Percentiles rank a stretch among this genome's conserved stretches.
Conservation (phyloP, 345 rosid genomes). For the Hypericum androsaemum region DNA sequence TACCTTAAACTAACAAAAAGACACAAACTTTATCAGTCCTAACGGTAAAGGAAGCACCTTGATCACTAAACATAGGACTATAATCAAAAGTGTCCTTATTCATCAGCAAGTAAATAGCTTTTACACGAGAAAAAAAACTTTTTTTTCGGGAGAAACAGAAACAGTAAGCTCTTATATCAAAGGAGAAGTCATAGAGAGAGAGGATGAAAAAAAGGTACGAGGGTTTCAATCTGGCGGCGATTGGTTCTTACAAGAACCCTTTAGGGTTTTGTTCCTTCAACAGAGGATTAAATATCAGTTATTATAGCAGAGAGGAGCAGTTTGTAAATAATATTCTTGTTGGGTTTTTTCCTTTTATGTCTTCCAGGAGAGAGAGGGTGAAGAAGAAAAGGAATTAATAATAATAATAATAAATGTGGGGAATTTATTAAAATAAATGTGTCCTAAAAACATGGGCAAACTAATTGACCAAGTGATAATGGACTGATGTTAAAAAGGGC, state of each 20-base stretch:
- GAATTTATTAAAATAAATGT: not conserved
- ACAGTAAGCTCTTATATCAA: too few relatives aligned
- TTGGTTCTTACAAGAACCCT: constrained; percentile 69
- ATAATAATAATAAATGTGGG: too few relatives aligned
- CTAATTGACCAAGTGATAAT: constrained; percentile 35
- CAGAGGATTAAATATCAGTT: constrained; percentile 22
- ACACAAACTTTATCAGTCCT: too few relatives aligned
- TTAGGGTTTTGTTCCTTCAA: constrained; percentile 62
- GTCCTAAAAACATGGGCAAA: constrained; percentile 16
- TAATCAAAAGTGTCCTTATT: too few relatives aligned
- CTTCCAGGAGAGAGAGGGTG: too few relatives aligned
- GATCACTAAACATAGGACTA: too few relatives aligned
- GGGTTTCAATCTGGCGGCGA: constrained; percentile 63
- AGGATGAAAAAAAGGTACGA: constrained; percentile 10
- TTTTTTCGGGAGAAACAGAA: too few relatives aligned
- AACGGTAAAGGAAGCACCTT: too few relatives aligned
- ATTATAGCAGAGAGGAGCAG: not conserved
- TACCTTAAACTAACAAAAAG: constrained; percentile 27
- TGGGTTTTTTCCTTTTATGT: too few relatives aligned
- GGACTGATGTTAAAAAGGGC: constrained; percentile 18
- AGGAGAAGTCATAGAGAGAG: constrained; percentile 1
- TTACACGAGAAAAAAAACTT: too few relatives aligned
- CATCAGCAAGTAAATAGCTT: too few relatives aligned
- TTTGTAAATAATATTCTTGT: not conserved
- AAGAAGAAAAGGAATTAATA: too few relatives aligned